Evolutionary conservation across 2,329 filamentous ascomycete species (phyloP).

Genomic region (Hypoxylon sp.): DNA sequence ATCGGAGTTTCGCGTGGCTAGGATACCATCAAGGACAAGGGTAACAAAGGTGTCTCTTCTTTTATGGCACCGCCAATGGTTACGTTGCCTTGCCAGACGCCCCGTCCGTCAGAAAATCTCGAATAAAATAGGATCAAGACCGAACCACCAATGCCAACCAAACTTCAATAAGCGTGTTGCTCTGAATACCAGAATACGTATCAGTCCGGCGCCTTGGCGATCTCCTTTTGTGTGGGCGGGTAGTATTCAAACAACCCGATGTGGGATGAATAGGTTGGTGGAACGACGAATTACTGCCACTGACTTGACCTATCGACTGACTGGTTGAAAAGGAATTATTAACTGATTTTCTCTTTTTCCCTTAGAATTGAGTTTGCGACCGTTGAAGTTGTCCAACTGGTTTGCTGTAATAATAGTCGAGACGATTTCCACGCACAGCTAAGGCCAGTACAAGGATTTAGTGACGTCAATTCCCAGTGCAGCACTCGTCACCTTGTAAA

Average conservation of each 20-base stretch:
- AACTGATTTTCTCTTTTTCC: slow-evolving; percentile 7
- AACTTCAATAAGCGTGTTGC: slow-evolving; percentile 24
- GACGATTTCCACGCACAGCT: slow-evolving; percentile 19
- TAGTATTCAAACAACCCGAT: slow-evolving; percentile 21
- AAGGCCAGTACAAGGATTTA: slow-evolving; percentile 14
- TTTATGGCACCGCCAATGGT: slow-evolving; percentile 25
- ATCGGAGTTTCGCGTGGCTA: slow-evolving; percentile 40
- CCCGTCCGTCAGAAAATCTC: slow-evolving; percentile 15
- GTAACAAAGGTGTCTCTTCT: slow-evolving; percentile 17
- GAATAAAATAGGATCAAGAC: slow-evolving; percentile 25
- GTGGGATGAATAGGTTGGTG: slow-evolving; percentile 19
- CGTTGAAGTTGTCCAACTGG: too few relatives aligned
- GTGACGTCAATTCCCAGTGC: slow-evolving; percentile 33
- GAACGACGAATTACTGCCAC: slow-evolving; percentile 20
- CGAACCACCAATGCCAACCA: slow-evolving; percentile 18
- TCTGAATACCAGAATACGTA: slow-evolving; percentile 24
- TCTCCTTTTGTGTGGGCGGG: slow-evolving; percentile 23
- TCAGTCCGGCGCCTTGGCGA: slow-evolving; percentile 32
- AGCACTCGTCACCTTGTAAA: slow-evolving; percentile 23
- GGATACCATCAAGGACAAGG: slow-evolving; percentile 31
- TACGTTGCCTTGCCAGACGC: slow-evolving; percentile 31
- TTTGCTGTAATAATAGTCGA: too few relatives aligned
- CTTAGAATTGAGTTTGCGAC: slow-evolving; percentile 21
- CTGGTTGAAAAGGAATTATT: slow-evolving; percentile 19
- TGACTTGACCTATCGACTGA: slow-evolving; percentile 8